Evolutionary conservation across 805 yeast species (phyloP).

Genomic region (Suhomyces canberraensis): DNA sequence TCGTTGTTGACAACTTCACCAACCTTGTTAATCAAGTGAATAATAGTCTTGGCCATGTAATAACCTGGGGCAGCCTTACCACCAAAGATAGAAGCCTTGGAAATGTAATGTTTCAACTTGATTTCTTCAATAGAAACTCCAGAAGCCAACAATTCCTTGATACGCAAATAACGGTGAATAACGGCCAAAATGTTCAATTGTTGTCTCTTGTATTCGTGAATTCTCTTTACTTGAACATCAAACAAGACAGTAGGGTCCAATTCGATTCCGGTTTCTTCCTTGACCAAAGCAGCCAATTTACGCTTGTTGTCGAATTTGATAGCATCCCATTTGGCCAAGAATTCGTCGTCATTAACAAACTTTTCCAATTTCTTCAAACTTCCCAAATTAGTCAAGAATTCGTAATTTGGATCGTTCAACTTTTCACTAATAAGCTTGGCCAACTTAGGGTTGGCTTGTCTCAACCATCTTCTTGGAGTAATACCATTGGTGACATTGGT

Average conservation of each 20-base stretch:
- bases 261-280: constrained; percentile 58
- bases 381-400: constrained; percentile 65
- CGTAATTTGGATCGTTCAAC: constrained; percentile 61
- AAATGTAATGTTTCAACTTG: constrained; percentile 61
- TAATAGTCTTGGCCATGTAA: constrained; percentile 89
- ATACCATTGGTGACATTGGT: constrained; percentile 93
- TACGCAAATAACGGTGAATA: constrained; percentile 73
- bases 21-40: constrained; percentile 79
- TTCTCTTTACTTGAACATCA: constrained; percentile 91
- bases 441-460: constrained; percentile 85
- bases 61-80: constrained; percentile 99
- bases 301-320: constrained; percentile 70
- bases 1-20: constrained; percentile 79
- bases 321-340: constrained; percentile 65
- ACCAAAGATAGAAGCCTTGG: constrained; percentile 82
- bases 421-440: constrained; percentile 70
- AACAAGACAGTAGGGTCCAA: constrained; percentile 74
- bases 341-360: constrained; percentile 63
- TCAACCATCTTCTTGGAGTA: constrained; percentile 95
- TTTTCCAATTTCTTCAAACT: constrained; percentile 64
- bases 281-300: constrained; percentile 63
- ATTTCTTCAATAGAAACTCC: constrained; percentile 39
- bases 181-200: constrained; percentile 90
- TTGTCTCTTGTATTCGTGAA: constrained; percentile 94
- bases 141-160: constrained; percentile 63